phyloP scores from a whole-genome alignment of 495 filamentous ascomycete genomes.

The Penicillium nucicola region DNA sequence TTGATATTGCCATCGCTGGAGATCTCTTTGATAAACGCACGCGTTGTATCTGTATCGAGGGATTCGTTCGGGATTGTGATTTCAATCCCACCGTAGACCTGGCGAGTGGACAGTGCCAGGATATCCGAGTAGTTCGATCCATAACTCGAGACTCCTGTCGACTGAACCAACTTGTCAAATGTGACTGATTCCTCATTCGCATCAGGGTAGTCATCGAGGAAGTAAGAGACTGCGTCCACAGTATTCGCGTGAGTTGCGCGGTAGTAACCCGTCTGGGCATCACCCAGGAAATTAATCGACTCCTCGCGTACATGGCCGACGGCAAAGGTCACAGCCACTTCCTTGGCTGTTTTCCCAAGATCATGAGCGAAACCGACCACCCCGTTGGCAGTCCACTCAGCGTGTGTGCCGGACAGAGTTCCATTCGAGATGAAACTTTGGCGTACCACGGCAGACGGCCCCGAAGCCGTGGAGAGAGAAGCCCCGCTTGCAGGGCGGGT shows the following conservation, averaged over 20 bases:
- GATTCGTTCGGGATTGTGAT: conserved; percentile 37
- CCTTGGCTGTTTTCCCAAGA: conserved; percentile 24
- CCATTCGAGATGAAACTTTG: conserved; percentile 31
- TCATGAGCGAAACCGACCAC: conserved; percentile 38
- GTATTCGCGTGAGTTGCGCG: conserved; percentile 23
- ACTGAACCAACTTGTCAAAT: conserved; percentile 28
- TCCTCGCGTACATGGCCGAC: conserved; percentile 38
- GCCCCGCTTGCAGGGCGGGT: conserved; percentile 20
- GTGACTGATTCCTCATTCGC: conserved; percentile 27
- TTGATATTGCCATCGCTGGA: conserved; percentile 49
- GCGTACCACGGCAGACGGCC: conserved; percentile 19
- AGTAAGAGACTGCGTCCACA: conserved; percentile 29
- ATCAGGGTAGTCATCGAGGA: conserved; percentile 38
- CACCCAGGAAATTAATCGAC: conserved; percentile 40
- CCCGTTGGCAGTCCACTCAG: conserved; percentile 24
- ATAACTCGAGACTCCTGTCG: conserved; percentile 16
- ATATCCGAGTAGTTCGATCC: conserved; percentile 44
- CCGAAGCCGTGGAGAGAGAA: conserved; percentile 24
- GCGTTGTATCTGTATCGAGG: conserved; percentile 31
- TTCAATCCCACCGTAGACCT: conserved; percentile 42
- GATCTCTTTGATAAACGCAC: conserved; percentile 49
- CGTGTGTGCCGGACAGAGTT: conserved; percentile 16
- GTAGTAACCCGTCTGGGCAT: conserved; percentile 37
- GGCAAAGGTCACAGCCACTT: conserved; percentile 36
- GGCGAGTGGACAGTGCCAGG: conserved; percentile 37